phyloP scores from a whole-genome alignment of 2,329 filamentous ascomycete species.

The Diaporthe aspalathi region DNA sequence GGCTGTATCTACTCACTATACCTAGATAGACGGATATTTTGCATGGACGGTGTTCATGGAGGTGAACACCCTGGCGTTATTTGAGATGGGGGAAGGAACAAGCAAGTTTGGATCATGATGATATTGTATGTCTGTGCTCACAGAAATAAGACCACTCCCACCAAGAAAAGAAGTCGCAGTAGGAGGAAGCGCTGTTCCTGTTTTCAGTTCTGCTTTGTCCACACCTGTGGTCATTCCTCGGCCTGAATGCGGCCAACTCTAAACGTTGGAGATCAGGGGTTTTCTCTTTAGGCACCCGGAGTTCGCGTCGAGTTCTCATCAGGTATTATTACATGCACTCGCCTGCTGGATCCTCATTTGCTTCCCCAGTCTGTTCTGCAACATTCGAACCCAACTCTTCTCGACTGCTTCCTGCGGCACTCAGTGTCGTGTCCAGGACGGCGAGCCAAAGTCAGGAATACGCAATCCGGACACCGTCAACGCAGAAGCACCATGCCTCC shows the following conservation, averaged over 20 bases:
- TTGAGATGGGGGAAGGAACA: background rate
- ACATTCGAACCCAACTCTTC: background rate
- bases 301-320: background rate
- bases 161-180: background rate
- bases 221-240: background rate
- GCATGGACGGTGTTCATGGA: constrained; percentile 36
- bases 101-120: constrained; percentile 17
- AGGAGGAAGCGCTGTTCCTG: background rate
- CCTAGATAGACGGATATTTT: constrained; percentile 36
- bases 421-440: background rate
- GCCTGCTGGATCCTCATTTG: background rate
- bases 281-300: background rate
- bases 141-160: constrained; percentile 36
- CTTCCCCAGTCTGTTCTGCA: background rate
- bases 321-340: background rate
- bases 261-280: no score
- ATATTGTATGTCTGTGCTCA: constrained; percentile 13
- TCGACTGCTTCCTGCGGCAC: no score
- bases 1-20: constrained; percentile 27
- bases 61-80: constrained; percentile 30
- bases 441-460: background rate
- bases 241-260: background rate
- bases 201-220: background rate
- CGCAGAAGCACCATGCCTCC: background rate
- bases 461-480: background rate